phyloP scores from a whole-genome alignment of 345 rosid genomes.

The Ricinus communis region DNA sequence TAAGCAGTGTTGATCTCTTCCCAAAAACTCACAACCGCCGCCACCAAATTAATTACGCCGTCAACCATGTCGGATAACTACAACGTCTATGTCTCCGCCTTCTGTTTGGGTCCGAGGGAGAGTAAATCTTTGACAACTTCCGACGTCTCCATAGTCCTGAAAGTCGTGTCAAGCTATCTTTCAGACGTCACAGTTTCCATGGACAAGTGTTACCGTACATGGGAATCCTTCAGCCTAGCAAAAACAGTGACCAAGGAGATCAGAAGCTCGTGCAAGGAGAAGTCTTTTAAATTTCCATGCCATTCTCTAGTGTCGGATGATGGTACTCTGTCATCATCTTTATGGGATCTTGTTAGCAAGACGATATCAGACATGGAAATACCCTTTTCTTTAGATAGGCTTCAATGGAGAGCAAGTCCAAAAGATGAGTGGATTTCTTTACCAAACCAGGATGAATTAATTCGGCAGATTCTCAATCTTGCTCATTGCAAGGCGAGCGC shows the following conservation, averaged over 20 bases:
- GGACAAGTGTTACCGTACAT: no score
- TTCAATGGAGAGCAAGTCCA: neutral
- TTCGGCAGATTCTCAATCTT: neutral
- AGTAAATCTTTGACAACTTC: neutral
- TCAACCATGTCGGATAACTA: neutral
- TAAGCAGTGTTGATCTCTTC: no score
- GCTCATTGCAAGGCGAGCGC: neutral
- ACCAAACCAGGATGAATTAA: neutral
- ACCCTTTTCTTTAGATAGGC: neutral
- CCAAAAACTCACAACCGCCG: no score
- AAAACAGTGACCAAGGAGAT: neutral
- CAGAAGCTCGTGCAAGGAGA: neutral
- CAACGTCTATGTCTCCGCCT: neutral
- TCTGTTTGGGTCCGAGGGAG: neutral
- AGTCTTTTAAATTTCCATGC: neutral
- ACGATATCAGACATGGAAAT: neutral
- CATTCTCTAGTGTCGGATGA: neutral
- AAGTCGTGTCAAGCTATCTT: neutral
- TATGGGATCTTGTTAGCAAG: neutral
- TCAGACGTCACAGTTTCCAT: neutral
- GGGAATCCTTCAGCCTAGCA: neutral
- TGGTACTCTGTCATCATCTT: neutral
- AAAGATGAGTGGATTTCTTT: neutral
- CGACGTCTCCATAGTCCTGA: neutral
- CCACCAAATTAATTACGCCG: neutral